Percentiles rank a stretch among this genome's conserved stretches.
phyloP scores from a whole-genome alignment of 2,329 filamentous ascomycete genomes.

The Fusarium paranaense region DNA sequence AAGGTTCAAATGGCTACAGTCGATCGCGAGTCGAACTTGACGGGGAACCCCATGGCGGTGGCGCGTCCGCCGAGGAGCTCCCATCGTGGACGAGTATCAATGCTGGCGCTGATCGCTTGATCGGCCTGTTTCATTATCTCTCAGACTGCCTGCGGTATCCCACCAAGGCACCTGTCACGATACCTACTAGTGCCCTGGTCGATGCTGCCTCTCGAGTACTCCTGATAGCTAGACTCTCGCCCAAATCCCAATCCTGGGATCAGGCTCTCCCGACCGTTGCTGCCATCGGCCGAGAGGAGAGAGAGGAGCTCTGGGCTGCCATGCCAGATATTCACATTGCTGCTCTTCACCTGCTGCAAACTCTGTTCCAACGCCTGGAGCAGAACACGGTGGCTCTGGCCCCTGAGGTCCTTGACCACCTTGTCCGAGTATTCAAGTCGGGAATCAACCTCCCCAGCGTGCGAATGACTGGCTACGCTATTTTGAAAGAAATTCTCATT shows the following conservation, averaged over 20 bases:
- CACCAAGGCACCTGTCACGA: slow-evolving; percentile 72
- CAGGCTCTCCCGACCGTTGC: slow-evolving; percentile 73
- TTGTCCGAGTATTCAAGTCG: slow-evolving; percentile 76
- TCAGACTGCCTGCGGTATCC: slow-evolving; percentile 70
- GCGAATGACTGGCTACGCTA: slow-evolving; percentile 70
- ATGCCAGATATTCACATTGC: slow-evolving; percentile 81
- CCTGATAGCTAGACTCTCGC: slow-evolving; percentile 69
- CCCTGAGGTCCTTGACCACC: slow-evolving; percentile 76
- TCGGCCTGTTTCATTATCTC: slow-evolving; percentile 74
- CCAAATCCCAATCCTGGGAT: slow-evolving; percentile 58
- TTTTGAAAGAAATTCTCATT: slow-evolving; percentile 68
- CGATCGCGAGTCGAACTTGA: slow-evolving; percentile 58
- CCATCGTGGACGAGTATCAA: slow-evolving; percentile 80
- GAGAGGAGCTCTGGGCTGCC: slow-evolving; percentile 79
- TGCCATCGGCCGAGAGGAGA: slow-evolving; percentile 82
- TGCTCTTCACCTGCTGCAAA: slow-evolving; percentile 71
- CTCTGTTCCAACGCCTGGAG: slow-evolving; percentile 69
- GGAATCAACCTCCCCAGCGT: slow-evolving; percentile 64
- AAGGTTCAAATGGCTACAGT: slow-evolving; percentile 69
- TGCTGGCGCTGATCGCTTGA: slow-evolving; percentile 76
- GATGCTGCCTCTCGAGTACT: slow-evolving; percentile 79
- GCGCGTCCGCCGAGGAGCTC: slow-evolving; percentile 62
- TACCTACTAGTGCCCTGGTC: slow-evolving; percentile 75
- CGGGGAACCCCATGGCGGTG: slow-evolving; percentile 60
- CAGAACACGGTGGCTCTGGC: slow-evolving; percentile 68